phyloP scores from a whole-genome alignment of 2,329 filamentous ascomycete species.

The Claviceps paspali region DNA sequence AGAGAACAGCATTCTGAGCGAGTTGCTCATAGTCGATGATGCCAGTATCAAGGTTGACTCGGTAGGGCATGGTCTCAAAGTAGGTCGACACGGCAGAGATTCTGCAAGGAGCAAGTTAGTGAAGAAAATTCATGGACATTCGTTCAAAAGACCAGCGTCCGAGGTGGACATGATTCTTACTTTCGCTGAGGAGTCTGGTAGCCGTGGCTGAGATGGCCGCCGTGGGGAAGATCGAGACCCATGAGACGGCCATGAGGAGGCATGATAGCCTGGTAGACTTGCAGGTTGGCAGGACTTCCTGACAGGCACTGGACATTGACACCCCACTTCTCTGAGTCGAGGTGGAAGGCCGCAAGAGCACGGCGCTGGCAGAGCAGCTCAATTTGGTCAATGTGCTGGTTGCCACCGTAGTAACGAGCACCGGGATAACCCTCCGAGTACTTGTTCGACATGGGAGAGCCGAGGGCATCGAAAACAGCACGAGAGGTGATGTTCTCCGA shows the following conservation, averaged over 20 bases:
- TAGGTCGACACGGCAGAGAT: constrained; percentile 97
- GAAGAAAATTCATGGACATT: too few relatives aligned
- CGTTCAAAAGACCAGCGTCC: too few relatives aligned
- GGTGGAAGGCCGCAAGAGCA: constrained; percentile 72
- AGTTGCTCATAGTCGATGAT: constrained; percentile 90
- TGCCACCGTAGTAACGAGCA: constrained; percentile 90
- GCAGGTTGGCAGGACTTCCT: constrained; percentile 60
- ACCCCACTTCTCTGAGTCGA: constrained; percentile 80
- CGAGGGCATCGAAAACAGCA: constrained; percentile 78
- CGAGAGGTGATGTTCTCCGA: constrained; percentile 94
- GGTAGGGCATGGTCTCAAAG: constrained; percentile 95
- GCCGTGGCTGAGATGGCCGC: constrained; percentile 88
- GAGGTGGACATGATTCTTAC: constrained; percentile 88
- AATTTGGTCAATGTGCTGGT: constrained; percentile 86
- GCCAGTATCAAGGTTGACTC: constrained; percentile 76
- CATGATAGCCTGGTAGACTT: constrained; percentile 90
- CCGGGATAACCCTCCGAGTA: constrained; percentile 98
- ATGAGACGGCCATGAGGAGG: constrained; percentile 88
- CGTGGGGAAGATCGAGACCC: constrained; percentile 92
- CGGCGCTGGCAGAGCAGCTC: constrained; percentile 82
- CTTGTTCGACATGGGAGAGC: constrained; percentile 96
- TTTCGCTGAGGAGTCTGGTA: constrained; percentile 90
- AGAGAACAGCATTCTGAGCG: constrained; percentile 72
- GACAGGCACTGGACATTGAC: constrained; percentile 93
- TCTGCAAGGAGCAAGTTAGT: too few relatives aligned